These are phyloP conservation scores for Trichoderma gracile DNA, from an alignment of 2,329 filamentous ascomycete genomes.

Conservation along the genomic window DNA sequence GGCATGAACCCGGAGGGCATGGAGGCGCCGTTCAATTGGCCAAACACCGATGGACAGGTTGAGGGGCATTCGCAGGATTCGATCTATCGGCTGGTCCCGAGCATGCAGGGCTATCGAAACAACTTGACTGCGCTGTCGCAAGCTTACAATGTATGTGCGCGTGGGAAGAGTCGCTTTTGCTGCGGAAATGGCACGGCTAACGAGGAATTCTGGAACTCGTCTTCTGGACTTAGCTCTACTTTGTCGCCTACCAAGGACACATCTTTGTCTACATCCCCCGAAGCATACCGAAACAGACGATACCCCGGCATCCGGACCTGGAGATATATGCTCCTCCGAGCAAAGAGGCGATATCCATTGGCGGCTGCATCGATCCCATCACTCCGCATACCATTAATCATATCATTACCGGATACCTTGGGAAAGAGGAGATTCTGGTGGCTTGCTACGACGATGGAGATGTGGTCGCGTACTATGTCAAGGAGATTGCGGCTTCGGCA, in stretches of 20 bases:
- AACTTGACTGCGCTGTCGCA: slow-evolving; percentile 62
- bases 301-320: slow-evolving; percentile 52
- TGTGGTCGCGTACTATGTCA: slow-evolving; percentile 68
- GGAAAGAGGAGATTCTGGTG: slow-evolving; percentile 67
- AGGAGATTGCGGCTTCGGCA: slow-evolving; percentile 50
- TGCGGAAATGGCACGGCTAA: slow-evolving; percentile 12
- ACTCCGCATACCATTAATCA: slow-evolving; percentile 68
- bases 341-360: slow-evolving; percentile 42
- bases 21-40: slow-evolving; percentile 38
- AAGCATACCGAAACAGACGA: slow-evolving; percentile 48
- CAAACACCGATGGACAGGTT: slow-evolving; percentile 32
- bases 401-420: slow-evolving; percentile 67
- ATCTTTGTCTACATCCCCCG: slow-evolving; percentile 59
- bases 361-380: slow-evolving; percentile 54
- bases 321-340: slow-evolving; percentile 50
- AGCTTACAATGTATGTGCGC: slow-evolving; percentile 50
- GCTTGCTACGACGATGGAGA: slow-evolving; percentile 74
- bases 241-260: slow-evolving; percentile 57
- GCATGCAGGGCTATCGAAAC: slow-evolving; percentile 47
- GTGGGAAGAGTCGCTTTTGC: background rate
- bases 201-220: background rate
- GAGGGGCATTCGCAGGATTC: slow-evolving; percentile 29
- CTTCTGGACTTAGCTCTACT: slow-evolving; percentile 54
- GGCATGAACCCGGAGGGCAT: slow-evolving; percentile 31
- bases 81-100: slow-evolving; percentile 37